These are phyloP conservation scores for Canna indica DNA, from an alignment of 176 grass and related monocot genomes.

Conservation along the genomic window DNA sequence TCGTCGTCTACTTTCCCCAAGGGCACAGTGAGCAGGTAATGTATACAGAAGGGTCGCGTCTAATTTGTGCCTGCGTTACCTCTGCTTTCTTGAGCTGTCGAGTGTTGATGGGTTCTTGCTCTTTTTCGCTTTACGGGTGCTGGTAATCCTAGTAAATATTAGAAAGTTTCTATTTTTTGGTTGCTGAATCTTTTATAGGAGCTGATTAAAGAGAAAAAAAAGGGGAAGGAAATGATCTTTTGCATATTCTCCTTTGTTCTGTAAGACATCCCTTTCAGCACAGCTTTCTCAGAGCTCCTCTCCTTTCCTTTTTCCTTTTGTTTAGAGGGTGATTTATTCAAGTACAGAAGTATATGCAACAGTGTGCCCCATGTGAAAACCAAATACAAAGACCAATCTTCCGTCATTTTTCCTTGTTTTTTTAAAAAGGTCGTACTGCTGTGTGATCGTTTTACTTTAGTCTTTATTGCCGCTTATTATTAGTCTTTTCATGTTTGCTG, in stretches of 20 bases:
- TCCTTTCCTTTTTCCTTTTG: background rate
- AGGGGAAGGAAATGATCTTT: background rate
- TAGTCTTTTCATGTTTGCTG: background rate
- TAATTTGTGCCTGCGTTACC: background rate
- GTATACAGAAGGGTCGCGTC: background rate
- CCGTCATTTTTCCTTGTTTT: background rate
- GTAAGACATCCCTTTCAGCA: background rate
- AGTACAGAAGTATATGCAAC: background rate
- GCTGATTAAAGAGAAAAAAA: background rate
- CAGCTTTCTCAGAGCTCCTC: background rate
- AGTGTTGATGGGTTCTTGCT: background rate
- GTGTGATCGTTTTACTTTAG: too few relatives aligned
- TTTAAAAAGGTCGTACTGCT: too few relatives aligned
- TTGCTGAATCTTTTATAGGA: background rate
- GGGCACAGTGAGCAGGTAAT: constrained; percentile 12
- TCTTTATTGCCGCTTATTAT: too few relatives aligned
- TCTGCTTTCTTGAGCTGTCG: background rate
- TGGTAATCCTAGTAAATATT: background rate
- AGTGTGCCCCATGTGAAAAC: background rate
- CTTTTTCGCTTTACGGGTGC: background rate
- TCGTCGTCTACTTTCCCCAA: constrained; percentile 12
- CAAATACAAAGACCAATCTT: background rate
- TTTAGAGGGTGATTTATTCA: background rate
- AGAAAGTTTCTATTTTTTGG: background rate
- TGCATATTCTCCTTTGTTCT: background rate